phyloP scores from a whole-genome alignment of 352 stramenopile genomes.

The Phytophthora crassamura region DNA sequence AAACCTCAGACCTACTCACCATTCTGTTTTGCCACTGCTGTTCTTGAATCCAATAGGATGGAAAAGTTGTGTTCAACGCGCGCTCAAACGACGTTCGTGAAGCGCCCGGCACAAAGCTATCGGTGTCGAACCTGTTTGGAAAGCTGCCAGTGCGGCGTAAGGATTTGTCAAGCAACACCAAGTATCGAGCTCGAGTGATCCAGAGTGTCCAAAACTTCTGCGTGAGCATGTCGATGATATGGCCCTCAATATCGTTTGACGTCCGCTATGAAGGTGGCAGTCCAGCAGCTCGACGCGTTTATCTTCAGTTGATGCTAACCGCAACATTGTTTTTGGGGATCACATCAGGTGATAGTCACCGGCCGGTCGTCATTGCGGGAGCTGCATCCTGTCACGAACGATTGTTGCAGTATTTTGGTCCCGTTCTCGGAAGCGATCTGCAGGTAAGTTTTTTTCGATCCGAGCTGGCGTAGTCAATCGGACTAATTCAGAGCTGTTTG shows the following conservation, averaged over 20 bases:
- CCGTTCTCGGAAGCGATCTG: conserved; percentile 47
- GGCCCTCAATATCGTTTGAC: conserved; percentile 67
- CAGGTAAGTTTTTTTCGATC: conserved; percentile 35
- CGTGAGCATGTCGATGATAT: conserved; percentile 72
- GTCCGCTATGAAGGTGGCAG: conserved; percentile 52
- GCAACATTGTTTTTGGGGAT: conserved; percentile 2
- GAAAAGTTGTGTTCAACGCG: conserved; percentile 65
- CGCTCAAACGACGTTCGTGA: conserved; percentile 44
- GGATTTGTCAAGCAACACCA: conserved; percentile 45
- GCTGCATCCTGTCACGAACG: conserved; percentile 46
- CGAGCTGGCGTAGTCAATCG: too few relatives aligned
- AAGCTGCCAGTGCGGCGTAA: conserved; percentile 64
- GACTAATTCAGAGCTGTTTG: not conserved
- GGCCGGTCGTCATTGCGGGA: conserved; percentile 28
- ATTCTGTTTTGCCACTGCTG: not conserved
- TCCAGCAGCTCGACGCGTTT: too few relatives aligned
- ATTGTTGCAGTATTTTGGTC: conserved; percentile 51
- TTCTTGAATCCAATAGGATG: conserved; percentile 40
- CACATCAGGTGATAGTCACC: conserved; percentile 13
- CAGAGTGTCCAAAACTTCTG: conserved; percentile 58
- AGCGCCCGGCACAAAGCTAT: conserved; percentile 56
- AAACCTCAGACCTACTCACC: not conserved
- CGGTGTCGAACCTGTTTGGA: conserved; percentile 61
- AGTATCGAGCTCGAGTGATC: conserved; percentile 42
- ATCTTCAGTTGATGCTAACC: too few relatives aligned